These are phyloP conservation scores for Elongisporangium anandrum DNA, from an alignment of 352 stramenopile genomes.

Conservation along the genomic window DNA sequence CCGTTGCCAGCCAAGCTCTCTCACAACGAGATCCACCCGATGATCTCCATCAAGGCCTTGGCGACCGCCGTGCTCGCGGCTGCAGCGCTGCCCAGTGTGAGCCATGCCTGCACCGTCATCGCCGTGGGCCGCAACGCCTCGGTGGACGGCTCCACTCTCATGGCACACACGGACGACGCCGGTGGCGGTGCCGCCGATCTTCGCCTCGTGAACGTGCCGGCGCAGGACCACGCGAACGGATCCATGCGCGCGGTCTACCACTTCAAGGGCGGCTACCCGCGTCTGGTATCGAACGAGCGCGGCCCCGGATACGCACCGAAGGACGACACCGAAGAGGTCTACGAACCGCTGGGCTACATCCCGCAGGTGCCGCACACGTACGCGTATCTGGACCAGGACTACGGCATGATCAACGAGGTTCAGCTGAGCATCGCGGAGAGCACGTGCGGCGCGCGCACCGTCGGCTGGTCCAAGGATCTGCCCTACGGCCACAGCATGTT, in stretches of 20 bases:
- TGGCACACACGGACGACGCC: conserved; percentile 66
- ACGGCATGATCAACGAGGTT: conserved; percentile 90
- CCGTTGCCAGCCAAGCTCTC: background rate
- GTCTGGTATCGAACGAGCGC: conserved; percentile 49
- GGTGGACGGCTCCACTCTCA: conserved; percentile 63
- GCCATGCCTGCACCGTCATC: conserved; percentile 79
- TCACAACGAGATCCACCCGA: background rate
- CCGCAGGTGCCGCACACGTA: conserved; percentile 84
- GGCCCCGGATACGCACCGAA: conserved; percentile 42
- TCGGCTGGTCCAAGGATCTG: conserved; percentile 39
- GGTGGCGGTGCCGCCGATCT: conserved; percentile 66
- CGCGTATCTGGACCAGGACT: conserved; percentile 86
- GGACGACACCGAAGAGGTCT: conserved; percentile 15
- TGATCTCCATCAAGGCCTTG: background rate
- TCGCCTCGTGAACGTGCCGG: conserved; percentile 78
- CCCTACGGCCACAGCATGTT: conserved; percentile 66
- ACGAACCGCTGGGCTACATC: conserved; percentile 59
- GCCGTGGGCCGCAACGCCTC: conserved; percentile 55
- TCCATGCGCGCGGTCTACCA: conserved; percentile 36
- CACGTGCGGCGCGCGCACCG: conserved; percentile 64
- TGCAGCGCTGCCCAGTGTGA: background rate
- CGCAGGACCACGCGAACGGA: conserved; percentile 32
- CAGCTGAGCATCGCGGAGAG: conserved; percentile 86
- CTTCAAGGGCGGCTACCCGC: conserved; percentile 44
- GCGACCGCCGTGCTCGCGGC: background rate